These are phyloP conservation scores for Plicaturopsis crispa DNA, from an alignment of 768 basidiomycete genomes.

Conservation along the genomic window DNA sequence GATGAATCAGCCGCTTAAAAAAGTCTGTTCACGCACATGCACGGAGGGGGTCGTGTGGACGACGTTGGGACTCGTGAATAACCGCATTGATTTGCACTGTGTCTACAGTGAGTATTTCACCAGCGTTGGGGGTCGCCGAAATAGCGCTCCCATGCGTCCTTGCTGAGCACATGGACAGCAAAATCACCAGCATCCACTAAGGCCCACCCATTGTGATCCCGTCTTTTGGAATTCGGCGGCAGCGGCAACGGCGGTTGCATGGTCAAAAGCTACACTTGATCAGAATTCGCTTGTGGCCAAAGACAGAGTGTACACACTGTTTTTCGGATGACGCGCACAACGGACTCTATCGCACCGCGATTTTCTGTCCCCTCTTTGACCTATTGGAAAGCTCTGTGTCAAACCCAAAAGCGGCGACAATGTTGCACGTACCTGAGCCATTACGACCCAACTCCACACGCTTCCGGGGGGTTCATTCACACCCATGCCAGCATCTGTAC, in stretches of 20 bases:
- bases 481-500: constrained; percentile 63
- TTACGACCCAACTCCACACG: constrained; percentile 73
- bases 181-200: constrained; percentile 79
- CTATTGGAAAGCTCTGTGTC: constrained; percentile 23
- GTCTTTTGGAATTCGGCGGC: constrained; percentile 55
- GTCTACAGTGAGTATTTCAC: no score
- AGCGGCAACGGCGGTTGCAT: constrained; percentile 51
- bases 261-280: constrained; percentile 45
- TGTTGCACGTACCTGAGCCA: constrained; percentile 50
- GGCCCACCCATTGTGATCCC: constrained; percentile 68
- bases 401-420: not conserved
- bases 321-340: constrained; percentile 64
- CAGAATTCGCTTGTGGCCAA: constrained; percentile 1
- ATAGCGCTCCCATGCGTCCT: constrained; percentile 58
- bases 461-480: constrained; percentile 40
- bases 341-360: constrained; percentile 69
- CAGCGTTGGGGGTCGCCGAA: no score
- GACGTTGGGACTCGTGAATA: no score
- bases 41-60: no score
- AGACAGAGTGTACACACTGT: constrained; percentile 36
- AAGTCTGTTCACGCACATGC: no score
- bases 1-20: no score
- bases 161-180: constrained; percentile 72
- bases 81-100: no score
- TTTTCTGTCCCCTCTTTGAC: constrained; percentile 84